Evolutionary conservation across 2,329 filamentous ascomycete species (phyloP).

Genomic region (Coniosporium tulheliwenetii): DNA sequence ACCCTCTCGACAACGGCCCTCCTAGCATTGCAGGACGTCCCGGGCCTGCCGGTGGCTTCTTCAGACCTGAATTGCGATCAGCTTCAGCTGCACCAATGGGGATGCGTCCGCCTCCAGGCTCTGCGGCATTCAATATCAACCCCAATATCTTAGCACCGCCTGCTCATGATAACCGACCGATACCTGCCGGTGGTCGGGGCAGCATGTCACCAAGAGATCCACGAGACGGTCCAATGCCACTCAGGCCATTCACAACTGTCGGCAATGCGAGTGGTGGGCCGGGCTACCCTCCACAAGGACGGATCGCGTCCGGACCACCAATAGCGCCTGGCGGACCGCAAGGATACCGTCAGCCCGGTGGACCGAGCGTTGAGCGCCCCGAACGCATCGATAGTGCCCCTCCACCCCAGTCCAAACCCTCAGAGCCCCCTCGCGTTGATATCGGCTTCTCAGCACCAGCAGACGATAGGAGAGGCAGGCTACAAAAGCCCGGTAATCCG

Average conservation of each 20-base stretch:
- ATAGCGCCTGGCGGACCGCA: background rate
- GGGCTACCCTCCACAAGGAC: slow-evolving; percentile 9
- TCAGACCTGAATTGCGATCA: slow-evolving; percentile 32
- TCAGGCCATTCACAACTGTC: slow-evolving; percentile 17
- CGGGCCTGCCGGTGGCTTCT: slow-evolving; percentile 18
- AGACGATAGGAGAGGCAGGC: slow-evolving; percentile 26
- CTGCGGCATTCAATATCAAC: slow-evolving; percentile 35
- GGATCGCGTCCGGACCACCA: slow-evolving; percentile 15
- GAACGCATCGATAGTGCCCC: slow-evolving; percentile 11
- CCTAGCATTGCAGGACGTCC: slow-evolving; percentile 17
- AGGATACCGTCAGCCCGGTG: slow-evolving; percentile 20
- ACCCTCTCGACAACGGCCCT: slow-evolving; percentile 52
- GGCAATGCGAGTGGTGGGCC: slow-evolving; percentile 18
- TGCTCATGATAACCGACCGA: background rate
- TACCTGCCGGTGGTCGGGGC: too few species aligned
- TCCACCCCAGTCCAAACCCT: slow-evolving; percentile 25
- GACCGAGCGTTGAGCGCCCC: slow-evolving; percentile 20
- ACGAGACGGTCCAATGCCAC: background rate
- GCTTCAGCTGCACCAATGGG: slow-evolving; percentile 34
- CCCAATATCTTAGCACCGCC: slow-evolving; percentile 19
- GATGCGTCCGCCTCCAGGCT: slow-evolving; percentile 28
- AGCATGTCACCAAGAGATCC: too few species aligned
- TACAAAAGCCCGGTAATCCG: slow-evolving; percentile 22
- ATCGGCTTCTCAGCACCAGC: slow-evolving; percentile 26
- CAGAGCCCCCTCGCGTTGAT: slow-evolving; percentile 18